phyloP scores from a whole-genome alignment of 2,329 filamentous ascomycete genomes.

The Clarireedia homoeocarpa region DNA sequence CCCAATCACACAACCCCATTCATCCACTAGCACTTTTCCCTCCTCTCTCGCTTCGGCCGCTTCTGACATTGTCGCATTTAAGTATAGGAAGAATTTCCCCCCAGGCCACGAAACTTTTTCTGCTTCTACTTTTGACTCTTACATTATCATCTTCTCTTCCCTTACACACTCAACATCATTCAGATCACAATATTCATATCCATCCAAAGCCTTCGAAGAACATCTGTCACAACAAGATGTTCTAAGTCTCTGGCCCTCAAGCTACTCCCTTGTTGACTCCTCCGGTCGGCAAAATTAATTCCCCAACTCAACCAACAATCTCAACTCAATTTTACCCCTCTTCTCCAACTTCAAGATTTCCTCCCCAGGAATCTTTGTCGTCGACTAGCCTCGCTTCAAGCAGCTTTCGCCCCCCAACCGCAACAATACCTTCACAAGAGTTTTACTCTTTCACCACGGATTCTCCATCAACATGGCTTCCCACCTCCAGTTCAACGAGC shows the following conservation, averaged over 20 bases:
- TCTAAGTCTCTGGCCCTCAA: constrained; percentile 3
- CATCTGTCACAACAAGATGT: background rate
- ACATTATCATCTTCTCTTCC: background rate
- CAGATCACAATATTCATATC: background rate
- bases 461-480: constrained; percentile 72
- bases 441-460: constrained; percentile 75
- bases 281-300: constrained; percentile 2
- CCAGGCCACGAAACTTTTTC: background rate
- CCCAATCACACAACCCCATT: too few species aligned
- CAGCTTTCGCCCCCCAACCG: constrained; percentile 49
- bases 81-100: too few species aligned
- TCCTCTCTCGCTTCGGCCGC: too few species aligned
- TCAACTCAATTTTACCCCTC: constrained; percentile 31
- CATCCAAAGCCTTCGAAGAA: background rate
- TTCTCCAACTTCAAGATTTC: constrained; percentile 44
- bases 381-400: constrained; percentile 56
- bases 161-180: background rate
- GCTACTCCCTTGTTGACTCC: constrained; percentile 3
- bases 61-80: too few species aligned
- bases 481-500: constrained; percentile 53
- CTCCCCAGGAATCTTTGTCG: constrained; percentile 59
- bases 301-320: background rate
- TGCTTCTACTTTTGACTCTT: background rate
- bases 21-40: too few species aligned
- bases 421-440: constrained; percentile 58